Evolutionary conservation across 768 basidiomycete genomes (phyloP), one percentile per base, ranked within the genome.

Genomic region (Tylopilus subfusipes): DNA sequence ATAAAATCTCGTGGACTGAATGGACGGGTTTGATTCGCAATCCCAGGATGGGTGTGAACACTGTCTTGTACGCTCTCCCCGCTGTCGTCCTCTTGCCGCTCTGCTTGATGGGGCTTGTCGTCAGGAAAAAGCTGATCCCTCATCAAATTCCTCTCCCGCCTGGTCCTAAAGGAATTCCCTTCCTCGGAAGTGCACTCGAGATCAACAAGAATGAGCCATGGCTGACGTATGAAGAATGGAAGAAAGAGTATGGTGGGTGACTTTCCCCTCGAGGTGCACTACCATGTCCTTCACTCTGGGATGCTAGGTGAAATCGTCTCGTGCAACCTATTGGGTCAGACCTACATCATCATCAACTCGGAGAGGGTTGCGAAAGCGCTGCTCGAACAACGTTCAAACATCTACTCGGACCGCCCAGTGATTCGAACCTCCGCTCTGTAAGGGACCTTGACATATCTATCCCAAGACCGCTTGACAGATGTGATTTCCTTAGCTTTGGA

Each of bases 151-250:
- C 68, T 31, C 57, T 62, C 5, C 69, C 70, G 21, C 70, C 70
- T 2, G 69, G 69, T 27, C 71, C 70, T 2, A 61, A 57, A 39
- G 66, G 63, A 8, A 48, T 67, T 4, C 71, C 69, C 4, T 25
- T 66, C 18, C 42, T 71, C 34, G 70, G 71, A 12, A 66, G 55
- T 29, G 55, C 61, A 24, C 53, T 64, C 42, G 57, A 65, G 39
- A 57, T 72, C 22, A 65, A 67, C 25, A 58, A 55, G 19, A 33
- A 36, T 10, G 56, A 59, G 16, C 69, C 70, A 12, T 73, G 72
- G 72, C 19, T 72, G 45, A 67, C 68, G 0, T 74, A 66, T 29
- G 30, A 42, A 22, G 62, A 68, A 24, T 74, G 73, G 73, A 62
- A 61, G 33, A 56, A 61, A 44, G 19, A 36, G 22, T 70, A 71